Percentiles rank a stretch among this genome's conserved stretches.
Conservation (phyloP, 306 rosid genomes). For the Malus sylvestris region DNA sequence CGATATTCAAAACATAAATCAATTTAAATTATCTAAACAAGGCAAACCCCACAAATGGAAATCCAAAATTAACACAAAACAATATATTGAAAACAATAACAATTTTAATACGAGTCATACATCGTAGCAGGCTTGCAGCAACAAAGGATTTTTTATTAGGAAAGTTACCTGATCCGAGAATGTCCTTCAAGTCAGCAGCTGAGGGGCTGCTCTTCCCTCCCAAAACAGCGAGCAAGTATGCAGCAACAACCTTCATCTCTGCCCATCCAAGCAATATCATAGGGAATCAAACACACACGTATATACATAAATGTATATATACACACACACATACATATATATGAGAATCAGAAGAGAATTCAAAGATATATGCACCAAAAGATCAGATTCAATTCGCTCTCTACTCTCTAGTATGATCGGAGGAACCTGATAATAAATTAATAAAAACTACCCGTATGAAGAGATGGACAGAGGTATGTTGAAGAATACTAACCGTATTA, state of each 20-base stretch:
- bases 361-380: neutral
- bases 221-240: slow-evolving; percentile 68
- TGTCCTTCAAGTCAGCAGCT: slow-evolving; percentile 42
- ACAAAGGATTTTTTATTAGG: neutral
- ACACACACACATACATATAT: neutral
- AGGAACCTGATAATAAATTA: neutral
- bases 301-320: neutral
- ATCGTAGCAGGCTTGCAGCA: neutral
- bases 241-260: slow-evolving; percentile 71
- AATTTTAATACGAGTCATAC: neutral
- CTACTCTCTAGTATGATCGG: neutral
- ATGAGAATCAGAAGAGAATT: neutral
- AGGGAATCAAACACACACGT: neutral
- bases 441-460: neutral
- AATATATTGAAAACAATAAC: neutral
- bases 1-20: neutral
- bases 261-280: neutral
- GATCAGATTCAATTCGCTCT: neutral
- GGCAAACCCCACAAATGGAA: neutral
- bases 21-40: neutral
- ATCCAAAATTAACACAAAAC: neutral
- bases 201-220: slow-evolving; percentile 59
- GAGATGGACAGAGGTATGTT: neutral
- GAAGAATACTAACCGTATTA: neutral
- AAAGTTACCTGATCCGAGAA: slow-evolving; percentile 46